These are phyloP conservation scores for Angomonas deanei DNA, from an alignment of 208 protist genomes.

Conservation along the genomic window DNA sequence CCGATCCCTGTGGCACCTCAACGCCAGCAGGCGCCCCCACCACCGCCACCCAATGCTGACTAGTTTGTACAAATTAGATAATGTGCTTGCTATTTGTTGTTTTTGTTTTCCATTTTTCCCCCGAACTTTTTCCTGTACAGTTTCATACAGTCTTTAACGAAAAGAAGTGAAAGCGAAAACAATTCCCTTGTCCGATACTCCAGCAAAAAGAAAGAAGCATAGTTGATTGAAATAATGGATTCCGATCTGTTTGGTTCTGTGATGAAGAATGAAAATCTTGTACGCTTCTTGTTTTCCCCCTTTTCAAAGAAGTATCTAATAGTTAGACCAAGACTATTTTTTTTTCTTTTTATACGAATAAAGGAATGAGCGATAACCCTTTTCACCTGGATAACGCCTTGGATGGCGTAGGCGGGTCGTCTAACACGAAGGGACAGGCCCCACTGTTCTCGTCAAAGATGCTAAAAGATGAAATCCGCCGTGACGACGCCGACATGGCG, in stretches of 20 bases:
- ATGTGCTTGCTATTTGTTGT: neutral
- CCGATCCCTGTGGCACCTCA: neutral
- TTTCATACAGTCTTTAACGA: neutral
- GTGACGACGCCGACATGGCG: conserved; percentile 61
- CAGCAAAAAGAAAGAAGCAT: too few relatives aligned
- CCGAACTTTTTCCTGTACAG: neutral
- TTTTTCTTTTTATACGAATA: conserved; percentile 7
- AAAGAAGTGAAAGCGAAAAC: too few relatives aligned
- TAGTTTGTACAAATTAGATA: neutral
- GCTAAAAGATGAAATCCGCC: conserved; percentile 52
- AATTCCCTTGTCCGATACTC: too few relatives aligned
- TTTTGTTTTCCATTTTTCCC: neutral
- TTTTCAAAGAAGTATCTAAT: neutral
- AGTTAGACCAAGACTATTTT: neutral
- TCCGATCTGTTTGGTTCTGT: too few relatives aligned
- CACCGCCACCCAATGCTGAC: conserved; percentile 1
- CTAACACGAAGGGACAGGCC: neutral
- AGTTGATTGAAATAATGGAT: too few relatives aligned
- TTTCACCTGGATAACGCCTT: neutral
- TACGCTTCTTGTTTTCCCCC: neutral
- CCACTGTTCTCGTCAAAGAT: conserved; percentile 25
- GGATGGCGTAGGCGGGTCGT: too few relatives aligned
- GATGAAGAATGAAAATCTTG: too few relatives aligned
- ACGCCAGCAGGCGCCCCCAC: conserved; percentile 4
- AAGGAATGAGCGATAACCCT: conserved; percentile 1